Base-by-base conservation (phyloP, 2,329 filamentous ascomycete genomes). In the Beauveria asiatica region DNA sequence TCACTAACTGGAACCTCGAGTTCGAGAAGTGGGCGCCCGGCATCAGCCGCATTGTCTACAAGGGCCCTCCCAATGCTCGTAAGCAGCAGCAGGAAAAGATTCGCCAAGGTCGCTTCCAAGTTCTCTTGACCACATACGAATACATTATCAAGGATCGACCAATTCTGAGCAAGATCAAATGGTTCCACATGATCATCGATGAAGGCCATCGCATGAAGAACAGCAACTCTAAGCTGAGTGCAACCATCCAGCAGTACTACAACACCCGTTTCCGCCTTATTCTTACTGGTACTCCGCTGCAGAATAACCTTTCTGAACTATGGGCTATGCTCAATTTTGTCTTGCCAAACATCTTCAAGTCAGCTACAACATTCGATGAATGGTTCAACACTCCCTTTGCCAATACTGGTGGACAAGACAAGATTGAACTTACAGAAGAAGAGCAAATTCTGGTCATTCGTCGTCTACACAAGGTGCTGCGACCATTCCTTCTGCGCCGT, bases 131-230 rank as follows among this genome's bases (percentile, higher is more conserved):
- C 2, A 99, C 94, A 0, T 99, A 99, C 76, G 94, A 99, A 74
- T 99, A 97, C 77, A 95, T 99, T 76, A 99, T 99, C 83, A 99
- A 97, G 78, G 94, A 99, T 70, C 86, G 94, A 41, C 93, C 93
- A 0, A 82, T 99, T 66, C 78, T 99, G 13, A 95, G 90, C 80
- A 97, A 97, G 80, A 93, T 99, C 76, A 97, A 97, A 76, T 99
- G 94, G 94, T 88, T 97, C 68, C 94, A 99, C 77, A 97, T 99
- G 94, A 97, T 99, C 68, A 94, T 99, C 66, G 94, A 99, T 69
- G 94, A 99, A 80, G 94, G 94, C 76, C 94, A 99, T 75, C 92
- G 94, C 73, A 99, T 99, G 94, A 99, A 99, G 83, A 99, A 99
- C 75, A 83, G 90, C 33, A 88, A 94, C 67, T 99, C 94, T 10